Evolutionary conservation across 192 early-diverging fungal genomes (phyloP).

Genomic region (Pilaira anomala): DNA sequence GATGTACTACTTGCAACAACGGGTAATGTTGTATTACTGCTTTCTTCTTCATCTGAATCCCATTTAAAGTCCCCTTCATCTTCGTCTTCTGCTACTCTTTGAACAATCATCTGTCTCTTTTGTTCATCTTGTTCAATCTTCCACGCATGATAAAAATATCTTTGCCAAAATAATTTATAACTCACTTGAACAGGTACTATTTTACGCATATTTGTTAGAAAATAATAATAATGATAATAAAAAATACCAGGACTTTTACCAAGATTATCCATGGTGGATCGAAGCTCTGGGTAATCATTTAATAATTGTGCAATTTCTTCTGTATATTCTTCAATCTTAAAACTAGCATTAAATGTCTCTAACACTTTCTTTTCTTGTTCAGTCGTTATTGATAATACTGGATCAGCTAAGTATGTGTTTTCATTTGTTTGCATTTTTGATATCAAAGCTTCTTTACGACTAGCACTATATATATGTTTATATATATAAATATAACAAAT

Average conservation of each 20-base stretch:
- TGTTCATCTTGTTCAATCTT: constrained; percentile 57
- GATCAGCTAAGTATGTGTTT: constrained; percentile 39
- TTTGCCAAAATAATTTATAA: constrained; percentile 48
- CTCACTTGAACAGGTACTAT: constrained; percentile 44
- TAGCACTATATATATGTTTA: neutral
- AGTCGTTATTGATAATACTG: constrained; percentile 7
- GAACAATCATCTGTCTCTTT: constrained; percentile 33
- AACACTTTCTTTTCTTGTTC: constrained; percentile 37
- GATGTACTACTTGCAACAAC: neutral
- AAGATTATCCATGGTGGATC: constrained; percentile 43
- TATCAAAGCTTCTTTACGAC: constrained; percentile 43
- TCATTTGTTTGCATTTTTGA: constrained; percentile 43
- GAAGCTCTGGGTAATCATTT: constrained; percentile 43
- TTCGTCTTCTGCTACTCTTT: constrained; percentile 16
- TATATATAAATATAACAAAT: neutral
- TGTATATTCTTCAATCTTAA: constrained; percentile 49
- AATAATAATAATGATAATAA: no score
- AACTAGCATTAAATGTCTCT: constrained; percentile 42
- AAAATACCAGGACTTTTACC: no score
- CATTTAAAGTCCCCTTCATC: constrained; percentile 34
- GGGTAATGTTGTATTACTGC: neutral
- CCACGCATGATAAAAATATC: constrained; percentile 48
- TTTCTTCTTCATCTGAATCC: constrained; percentile 37
- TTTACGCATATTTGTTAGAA: no score
- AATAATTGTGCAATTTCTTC: constrained; percentile 42